Evolutionary conservation across 352 stramenopile species (phyloP), one percentile per base, ranked within the genome.

Genomic region (Globisporangium ultimum): DNA sequence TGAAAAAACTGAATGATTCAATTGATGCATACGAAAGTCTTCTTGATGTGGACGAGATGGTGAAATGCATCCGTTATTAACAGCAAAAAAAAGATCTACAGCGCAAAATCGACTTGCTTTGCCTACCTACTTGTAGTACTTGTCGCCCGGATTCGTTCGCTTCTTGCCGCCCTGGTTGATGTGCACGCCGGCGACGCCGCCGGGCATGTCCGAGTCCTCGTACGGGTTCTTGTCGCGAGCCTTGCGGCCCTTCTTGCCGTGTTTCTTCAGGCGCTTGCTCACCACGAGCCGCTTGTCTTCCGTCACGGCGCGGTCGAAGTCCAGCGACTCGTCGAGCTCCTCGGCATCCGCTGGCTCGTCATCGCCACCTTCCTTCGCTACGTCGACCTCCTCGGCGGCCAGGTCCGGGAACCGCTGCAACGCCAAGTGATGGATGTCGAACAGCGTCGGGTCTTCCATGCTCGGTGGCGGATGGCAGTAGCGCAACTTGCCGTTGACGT

Each of bases 221-320:
- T 99, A 99, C 40, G 97, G 97, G 73, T 98, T 98, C 69, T 98
- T 98, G 58, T 99, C 95, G 36, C 96, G 80, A 17, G 91, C 75
- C 74, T 99, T 99, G 15, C 91, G 81, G 38, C 93, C 92, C 71
- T 99, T 99, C 59, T 98, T 98, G 11, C 96, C 97, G 75, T 97
- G 97, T 57, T 95, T 93, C 64, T 98, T 95, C 56, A 95, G 63
- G 2, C 86, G 73, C 68, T 95, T 95, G 70, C 84, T 93, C 38
- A 84, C 54, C 0, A 71, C 66, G 3, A 65, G 32, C 15, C 58
- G 63, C 66, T 95, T 95, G 65, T 88, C 80, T 49, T 92, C 80
- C 2, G 68, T 71, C 10, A 66, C 80, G 15, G 77, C 78, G 59
- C 59, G 59, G 66, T 95, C 84, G 53, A 95, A 95, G 51, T 91